phyloP scores from a whole-genome alignment of 2,329 filamentous ascomycete genomes.

The Massarina eburnea region DNA sequence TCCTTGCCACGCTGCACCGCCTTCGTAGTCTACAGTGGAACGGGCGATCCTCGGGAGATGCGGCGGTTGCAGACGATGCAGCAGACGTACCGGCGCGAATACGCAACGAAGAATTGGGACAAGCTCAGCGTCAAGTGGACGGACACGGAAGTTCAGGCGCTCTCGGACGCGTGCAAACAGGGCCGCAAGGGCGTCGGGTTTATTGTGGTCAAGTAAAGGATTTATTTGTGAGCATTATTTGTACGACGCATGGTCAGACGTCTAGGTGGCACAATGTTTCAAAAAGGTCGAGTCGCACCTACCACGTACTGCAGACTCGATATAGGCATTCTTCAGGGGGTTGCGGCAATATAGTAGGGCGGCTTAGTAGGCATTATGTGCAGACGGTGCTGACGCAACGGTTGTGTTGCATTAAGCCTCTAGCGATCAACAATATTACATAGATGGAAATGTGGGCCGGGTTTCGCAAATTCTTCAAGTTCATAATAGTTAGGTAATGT shows the following conservation, averaged over 20 bases:
- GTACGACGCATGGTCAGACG: conserved; percentile 20
- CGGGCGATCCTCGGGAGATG: conserved; percentile 61
- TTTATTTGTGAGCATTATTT: conserved; percentile 29
- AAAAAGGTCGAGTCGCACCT: conserved; percentile 9
- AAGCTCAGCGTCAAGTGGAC: conserved; percentile 65
- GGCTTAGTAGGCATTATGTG: conserved; percentile 14
- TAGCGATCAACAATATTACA: too few relatives aligned
- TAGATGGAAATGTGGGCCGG: too few relatives aligned
- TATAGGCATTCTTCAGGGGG: conserved; percentile 9
- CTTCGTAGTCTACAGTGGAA: conserved; percentile 66
- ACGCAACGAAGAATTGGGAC: conserved; percentile 63
- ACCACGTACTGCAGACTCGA: conserved; percentile 7
- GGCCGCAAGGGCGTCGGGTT: conserved; percentile 63
- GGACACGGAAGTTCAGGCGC: conserved; percentile 62
- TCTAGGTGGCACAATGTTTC: conserved; percentile 26
- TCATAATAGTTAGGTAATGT: too few relatives aligned
- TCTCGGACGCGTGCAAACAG: conserved; percentile 57
- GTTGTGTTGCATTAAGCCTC: conserved; percentile 15
- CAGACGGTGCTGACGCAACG: conserved; percentile 12
- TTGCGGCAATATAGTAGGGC: conserved; percentile 4
- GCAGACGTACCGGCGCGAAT: conserved; percentile 59
- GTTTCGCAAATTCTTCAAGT: too few relatives aligned
- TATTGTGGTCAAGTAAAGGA: conserved; percentile 58
- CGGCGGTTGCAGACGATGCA: conserved; percentile 59
- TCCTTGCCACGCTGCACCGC: conserved; percentile 61